Conservation (phyloP, 2,329 filamentous ascomycete genomes). For the Calonectria pseudoreteaudii region DNA sequence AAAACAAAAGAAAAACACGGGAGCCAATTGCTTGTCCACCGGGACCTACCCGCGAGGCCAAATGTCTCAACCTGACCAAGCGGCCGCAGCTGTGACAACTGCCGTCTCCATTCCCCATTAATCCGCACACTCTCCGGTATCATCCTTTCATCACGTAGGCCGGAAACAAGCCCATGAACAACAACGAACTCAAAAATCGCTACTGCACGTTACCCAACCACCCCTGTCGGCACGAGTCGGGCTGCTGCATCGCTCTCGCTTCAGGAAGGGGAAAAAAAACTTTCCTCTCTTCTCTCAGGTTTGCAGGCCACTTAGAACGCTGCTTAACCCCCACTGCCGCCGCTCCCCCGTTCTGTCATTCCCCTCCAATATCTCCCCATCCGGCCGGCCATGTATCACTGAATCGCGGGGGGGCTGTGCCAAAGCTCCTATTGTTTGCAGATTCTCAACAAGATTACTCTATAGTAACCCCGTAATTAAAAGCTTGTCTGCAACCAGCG, state of each 20-base stretch:
- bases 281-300: neutral
- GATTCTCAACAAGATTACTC: neutral
- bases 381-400: neutral
- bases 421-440: neutral
- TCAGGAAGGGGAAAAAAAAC: neutral
- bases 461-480: neutral
- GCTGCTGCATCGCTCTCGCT: constrained; percentile 37
- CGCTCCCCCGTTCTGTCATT: neutral
- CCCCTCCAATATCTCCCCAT: constrained; percentile 1
- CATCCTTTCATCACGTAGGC: neutral
- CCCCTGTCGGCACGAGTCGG: constrained; percentile 36
- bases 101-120: neutral
- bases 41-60: neutral
- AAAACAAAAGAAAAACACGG: neutral
- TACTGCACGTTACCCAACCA: constrained; percentile 24
- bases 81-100: constrained; percentile 7
- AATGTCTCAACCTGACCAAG: neutral
- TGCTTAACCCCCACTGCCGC: neutral
- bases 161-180: constrained; percentile 2
- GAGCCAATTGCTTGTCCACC: neutral
- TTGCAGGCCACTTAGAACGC: constrained; percentile 8
- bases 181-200: constrained; percentile 1
- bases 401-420: constrained; percentile 15
- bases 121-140: neutral
- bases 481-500: constrained; percentile 1